Percentiles rank a stretch among this genome's conserved stretches.
Conservation (phyloP, 306 rosid species). For the Corylus avellana region DNA sequence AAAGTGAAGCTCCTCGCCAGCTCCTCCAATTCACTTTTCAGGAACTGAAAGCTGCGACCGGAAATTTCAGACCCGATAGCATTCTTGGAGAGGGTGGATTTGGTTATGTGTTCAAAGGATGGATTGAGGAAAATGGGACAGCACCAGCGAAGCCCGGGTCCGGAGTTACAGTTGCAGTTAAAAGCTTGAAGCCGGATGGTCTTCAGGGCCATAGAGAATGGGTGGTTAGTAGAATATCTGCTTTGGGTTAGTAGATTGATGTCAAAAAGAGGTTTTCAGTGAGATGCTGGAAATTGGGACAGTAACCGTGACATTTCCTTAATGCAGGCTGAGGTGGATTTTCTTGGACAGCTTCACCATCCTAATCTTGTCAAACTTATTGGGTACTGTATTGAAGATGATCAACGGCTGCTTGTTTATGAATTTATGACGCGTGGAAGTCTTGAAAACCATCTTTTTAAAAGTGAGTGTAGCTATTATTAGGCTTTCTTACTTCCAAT, state of each 20-base stretch:
- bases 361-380: slow-evolving; percentile 92
- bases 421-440: slow-evolving; percentile 98
- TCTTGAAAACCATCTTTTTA: slow-evolving; percentile 93
- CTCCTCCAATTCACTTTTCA: slow-evolving; percentile 81
- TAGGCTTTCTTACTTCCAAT: slow-evolving; percentile 9
- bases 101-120: slow-evolving; percentile 93
- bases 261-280: slow-evolving; percentile 33
- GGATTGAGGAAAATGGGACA: slow-evolving; percentile 97
- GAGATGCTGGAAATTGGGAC: slow-evolving; percentile 30
- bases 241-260: slow-evolving; percentile 72
- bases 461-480: slow-evolving; percentile 61
- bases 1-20: slow-evolving; percentile 57
- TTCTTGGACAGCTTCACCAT: slow-evolving; percentile 98
- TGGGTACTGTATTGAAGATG: slow-evolving; percentile 92
- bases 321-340: slow-evolving; percentile 93
- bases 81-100: slow-evolving; percentile 99
- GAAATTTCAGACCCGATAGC: slow-evolving; percentile 98
- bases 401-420: slow-evolving; percentile 85
- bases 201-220: slow-evolving; percentile 99
- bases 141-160: slow-evolving; percentile 96
- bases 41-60: slow-evolving; percentile 89
- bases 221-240: slow-evolving; percentile 94
- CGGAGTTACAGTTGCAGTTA: slow-evolving; percentile 90
- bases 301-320: slow-evolving; percentile 33
- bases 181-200: slow-evolving; percentile 93